Evolutionary conservation across 441 rosid species (phyloP), one percentile per base, ranked within the genome.

Genomic region (Adansonia grandidieri): DNA sequence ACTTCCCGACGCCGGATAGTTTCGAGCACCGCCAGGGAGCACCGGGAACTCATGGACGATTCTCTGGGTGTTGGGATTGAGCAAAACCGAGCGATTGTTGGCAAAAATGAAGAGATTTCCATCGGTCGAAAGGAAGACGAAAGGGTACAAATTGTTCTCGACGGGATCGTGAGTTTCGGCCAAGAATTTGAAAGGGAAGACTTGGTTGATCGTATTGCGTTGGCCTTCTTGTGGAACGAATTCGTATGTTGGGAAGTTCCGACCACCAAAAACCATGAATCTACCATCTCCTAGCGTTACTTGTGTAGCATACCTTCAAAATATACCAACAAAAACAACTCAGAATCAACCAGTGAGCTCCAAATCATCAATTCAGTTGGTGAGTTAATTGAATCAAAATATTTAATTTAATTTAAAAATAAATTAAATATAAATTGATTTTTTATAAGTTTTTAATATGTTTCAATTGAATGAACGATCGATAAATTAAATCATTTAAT

Each of bases 141-240:
- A 91, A 1, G 94, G 94, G 84, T 92, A 92, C 28, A 92, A 64
- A 75, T 92, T 92, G 85, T 92, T 92, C 85, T 91, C 94, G 1
- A 84, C 83, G 9, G 74, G 74, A 58, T 89, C 94, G 9, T 68
- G 71, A 9, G 93, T 92, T 69, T 91, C 82, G 0, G 67, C 56
- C 10, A 88, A 73, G 64, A 88, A 83, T 15, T 51, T 63, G 70
- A 72, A 80, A 48, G 10, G 9, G 11, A 61, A 15, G 68, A 57
- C 37, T 15, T 11, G 6, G 7, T 54, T 2, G 10, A 9, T 9
- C 14, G 58, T 1, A 28, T 81, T 85, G n/a, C 67, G 53, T 58
- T 69, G 10, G 10, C 91, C 91, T 76, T 87, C 82, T 5, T 13
- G 15, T 0, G 94, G 91, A 60, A 92, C 85, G 76, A 75, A 89